A percentile compares a stretch with the other conserved stretches of the same genome.
phyloP scores from a whole-genome alignment of 2,329 filamentous ascomycete species.

The Diaporthe vexans region DNA sequence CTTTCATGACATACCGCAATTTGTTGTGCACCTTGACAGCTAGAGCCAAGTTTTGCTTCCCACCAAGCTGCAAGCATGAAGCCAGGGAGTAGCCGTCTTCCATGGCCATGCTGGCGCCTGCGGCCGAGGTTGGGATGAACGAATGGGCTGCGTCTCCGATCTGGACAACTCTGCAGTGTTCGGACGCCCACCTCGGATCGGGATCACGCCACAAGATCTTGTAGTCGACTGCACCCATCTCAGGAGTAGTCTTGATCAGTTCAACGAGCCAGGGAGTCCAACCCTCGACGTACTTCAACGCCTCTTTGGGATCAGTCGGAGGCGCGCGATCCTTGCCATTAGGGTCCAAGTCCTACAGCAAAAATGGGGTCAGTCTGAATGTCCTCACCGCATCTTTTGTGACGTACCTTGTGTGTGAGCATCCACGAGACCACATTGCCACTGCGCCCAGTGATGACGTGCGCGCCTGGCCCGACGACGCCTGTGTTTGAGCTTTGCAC shows the following conservation, averaged over 20 bases:
- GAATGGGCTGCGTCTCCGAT: constrained; percentile 56
- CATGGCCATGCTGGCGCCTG: constrained; percentile 55
- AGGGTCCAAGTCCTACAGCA: background rate
- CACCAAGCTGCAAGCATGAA: constrained; percentile 48
- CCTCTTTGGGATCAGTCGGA: too few species aligned
- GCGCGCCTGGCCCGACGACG: background rate
- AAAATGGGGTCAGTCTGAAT: background rate
- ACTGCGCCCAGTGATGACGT: background rate
- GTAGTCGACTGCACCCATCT: background rate
- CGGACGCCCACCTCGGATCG: constrained; percentile 51
- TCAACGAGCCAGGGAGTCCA: too few species aligned
- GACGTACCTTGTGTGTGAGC: constrained; percentile 1
- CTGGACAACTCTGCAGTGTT: constrained; percentile 48
- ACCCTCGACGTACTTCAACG: too few species aligned
- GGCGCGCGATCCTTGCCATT: too few species aligned
- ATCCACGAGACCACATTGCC: background rate
- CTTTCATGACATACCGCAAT: background rate
- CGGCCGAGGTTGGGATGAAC: constrained; percentile 53
- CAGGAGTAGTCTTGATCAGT: background rate
- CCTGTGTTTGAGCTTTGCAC: background rate
- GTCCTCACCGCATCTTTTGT: too few species aligned
- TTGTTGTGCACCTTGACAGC: background rate
- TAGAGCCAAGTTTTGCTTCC: background rate
- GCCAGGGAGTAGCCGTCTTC: constrained; percentile 54
- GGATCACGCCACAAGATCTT: constrained; percentile 56